phyloP scores from a whole-genome alignment of 2,329 filamentous ascomycete genomes.

The Xylariaceae sp. region DNA sequence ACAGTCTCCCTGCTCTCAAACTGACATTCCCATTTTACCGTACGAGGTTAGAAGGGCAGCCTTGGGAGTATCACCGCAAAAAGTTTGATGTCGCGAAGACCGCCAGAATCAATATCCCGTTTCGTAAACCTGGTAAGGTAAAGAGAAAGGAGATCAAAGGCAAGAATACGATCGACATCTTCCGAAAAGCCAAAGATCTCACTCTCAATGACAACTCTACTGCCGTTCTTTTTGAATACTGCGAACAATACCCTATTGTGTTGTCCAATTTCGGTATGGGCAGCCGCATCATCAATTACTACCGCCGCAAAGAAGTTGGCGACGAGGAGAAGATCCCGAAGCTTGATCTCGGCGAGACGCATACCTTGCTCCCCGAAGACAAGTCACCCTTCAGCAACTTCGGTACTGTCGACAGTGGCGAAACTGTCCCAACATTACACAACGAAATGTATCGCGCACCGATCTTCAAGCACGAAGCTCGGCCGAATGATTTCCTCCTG shows the following conservation, averaged over 20 bases:
- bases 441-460: constrained; percentile 96
- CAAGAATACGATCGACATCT: constrained; percentile 74
- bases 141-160: constrained; percentile 84
- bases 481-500: constrained; percentile 80
- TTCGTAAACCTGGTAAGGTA: constrained; percentile 58
- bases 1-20: constrained; percentile 86
- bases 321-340: constrained; percentile 77
- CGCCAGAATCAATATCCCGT: constrained; percentile 27
- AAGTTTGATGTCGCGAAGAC: constrained; percentile 66
- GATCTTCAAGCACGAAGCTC: constrained; percentile 81
- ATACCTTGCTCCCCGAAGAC: constrained; percentile 86
- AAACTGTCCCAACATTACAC: constrained; percentile 85
- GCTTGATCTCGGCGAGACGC: constrained; percentile 82
- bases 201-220: constrained; percentile 86
- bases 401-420: constrained; percentile 85
- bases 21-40: constrained; percentile 96
- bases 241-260: constrained; percentile 86
- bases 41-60: constrained; percentile 72
- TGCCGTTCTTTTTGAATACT: constrained; percentile 88
- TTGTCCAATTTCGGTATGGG: constrained; percentile 98
- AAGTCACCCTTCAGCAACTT: constrained; percentile 95
- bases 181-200: constrained; percentile 75
- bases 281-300: constrained; percentile 94
- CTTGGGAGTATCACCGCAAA: constrained; percentile 65
- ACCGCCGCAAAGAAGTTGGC: constrained; percentile 74